phyloP scores from a whole-genome alignment of 2,329 filamentous ascomycete species.

The Amauroascus verrucosus region DNA sequence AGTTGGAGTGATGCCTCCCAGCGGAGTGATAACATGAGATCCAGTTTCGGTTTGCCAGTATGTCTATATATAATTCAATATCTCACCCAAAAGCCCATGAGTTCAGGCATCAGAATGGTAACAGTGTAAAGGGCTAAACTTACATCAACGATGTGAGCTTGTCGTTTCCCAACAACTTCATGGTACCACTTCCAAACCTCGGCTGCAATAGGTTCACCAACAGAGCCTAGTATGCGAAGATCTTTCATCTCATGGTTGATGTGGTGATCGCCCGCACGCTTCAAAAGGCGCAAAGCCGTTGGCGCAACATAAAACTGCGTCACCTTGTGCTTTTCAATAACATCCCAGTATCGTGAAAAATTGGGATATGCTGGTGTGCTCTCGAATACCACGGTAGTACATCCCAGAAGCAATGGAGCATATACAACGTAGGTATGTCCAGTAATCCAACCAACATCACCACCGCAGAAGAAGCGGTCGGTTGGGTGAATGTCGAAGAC shows the following conservation, averaged over 20 bases:
- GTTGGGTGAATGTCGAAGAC: conserved; percentile 95
- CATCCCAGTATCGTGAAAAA: conserved; percentile 98
- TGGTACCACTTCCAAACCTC: conserved; percentile 99
- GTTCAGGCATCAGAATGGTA: no score
- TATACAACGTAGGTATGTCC: conserved; percentile 98
- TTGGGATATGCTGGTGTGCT: conserved; percentile 94
- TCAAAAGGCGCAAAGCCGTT: conserved; percentile 82
- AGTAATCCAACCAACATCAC: conserved; percentile 98
- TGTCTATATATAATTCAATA: conserved; percentile 48
- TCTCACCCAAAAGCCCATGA: no score
- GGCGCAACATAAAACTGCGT: conserved; percentile 98
- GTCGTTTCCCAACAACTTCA: conserved; percentile 84
- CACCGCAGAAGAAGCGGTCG: conserved; percentile 93
- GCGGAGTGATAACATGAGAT: conserved; percentile 86
- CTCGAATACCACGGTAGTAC: conserved; percentile 93
- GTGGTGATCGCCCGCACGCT: conserved; percentile 88
- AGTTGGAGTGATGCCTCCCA: conserved; percentile 86
- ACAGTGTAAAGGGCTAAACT: conserved; percentile 35
- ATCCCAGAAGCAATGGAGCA: conserved; percentile 81
- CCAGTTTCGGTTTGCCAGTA: conserved; percentile 99
- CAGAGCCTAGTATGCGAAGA: conserved; percentile 81
- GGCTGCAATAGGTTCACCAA: conserved; percentile 93
- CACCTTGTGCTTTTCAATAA: conserved; percentile 87
- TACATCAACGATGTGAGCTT: conserved; percentile 89
- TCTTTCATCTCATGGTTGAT: conserved; percentile 83